A percentile compares a stretch with the other conserved stretches of the same genome.
Evolutionary conservation across 2,329 filamentous ascomycete genomes (phyloP).

Genomic region (Dothideomycetidae sp.): DNA sequence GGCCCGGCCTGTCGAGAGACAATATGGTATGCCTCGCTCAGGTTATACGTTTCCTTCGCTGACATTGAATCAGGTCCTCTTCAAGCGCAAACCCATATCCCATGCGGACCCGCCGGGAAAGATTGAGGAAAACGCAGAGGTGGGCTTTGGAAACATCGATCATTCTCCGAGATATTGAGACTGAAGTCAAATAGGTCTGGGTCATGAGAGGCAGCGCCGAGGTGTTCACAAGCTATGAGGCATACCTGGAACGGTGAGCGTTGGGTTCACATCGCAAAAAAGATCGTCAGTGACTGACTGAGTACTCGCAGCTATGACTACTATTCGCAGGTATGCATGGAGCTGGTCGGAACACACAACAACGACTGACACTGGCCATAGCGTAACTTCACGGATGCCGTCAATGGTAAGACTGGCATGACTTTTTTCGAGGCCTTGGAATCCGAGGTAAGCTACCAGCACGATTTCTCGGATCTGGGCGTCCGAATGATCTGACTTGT

Average conservation of each 20-base stretch:
- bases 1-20: conserved; percentile 3
- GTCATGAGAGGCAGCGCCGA: conserved; percentile 81
- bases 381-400: conserved; percentile 88
- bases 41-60: not conserved
- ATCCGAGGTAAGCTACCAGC: conserved; percentile 21
- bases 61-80: conserved; percentile 55
- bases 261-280: not conserved
- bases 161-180: conserved; percentile 14
- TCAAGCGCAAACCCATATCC: conserved; percentile 88
- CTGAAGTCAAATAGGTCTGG: conserved; percentile 55
- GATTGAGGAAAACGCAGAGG: conserved; percentile 72
- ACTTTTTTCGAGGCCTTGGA: conserved; percentile 79
- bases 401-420: conserved; percentile 81
- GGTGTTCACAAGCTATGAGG: conserved; percentile 76
- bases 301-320: conserved; percentile 59
- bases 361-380: conserved; percentile 30
- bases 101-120: conserved; percentile 58
- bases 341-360: too few relatives aligned
- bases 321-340: conserved; percentile 59
- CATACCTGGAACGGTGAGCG: conserved; percentile 66
- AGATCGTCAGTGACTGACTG: conserved; percentile 13
- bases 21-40: conserved; percentile 10
- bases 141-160: conserved; percentile 30
- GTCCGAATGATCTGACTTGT: conserved; percentile 14
- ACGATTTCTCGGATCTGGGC: conserved; percentile 4